Conservation (phyloP, 1,139 yeast genomes). For the Nakaseomyces glabratus region DNA sequence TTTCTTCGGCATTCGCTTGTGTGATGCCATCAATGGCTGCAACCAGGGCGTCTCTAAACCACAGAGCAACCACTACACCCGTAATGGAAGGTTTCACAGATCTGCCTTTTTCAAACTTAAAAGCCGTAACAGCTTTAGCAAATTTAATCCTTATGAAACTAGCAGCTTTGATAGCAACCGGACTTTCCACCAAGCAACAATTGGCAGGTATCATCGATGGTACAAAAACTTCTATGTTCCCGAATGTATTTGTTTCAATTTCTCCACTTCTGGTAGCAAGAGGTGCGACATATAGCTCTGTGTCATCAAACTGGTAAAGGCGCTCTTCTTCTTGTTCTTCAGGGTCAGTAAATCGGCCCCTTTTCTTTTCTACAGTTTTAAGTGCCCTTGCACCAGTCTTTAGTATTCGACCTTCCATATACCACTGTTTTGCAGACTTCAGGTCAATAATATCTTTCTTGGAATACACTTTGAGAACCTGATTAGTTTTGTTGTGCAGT, state of each 20-base stretch:
- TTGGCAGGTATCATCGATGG: conserved; percentile 78
- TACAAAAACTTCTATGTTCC: conserved; percentile 72
- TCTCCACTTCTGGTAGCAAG: conserved; percentile 43
- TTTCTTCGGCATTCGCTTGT: conserved; percentile 38
- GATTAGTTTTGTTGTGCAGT: conserved; percentile 32
- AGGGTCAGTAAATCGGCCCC: conserved; percentile 30
- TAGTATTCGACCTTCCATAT: conserved; percentile 65
- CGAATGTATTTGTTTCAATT: conserved; percentile 67
- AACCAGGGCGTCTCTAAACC: conserved; percentile 56
- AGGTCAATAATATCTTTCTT: conserved; percentile 56
- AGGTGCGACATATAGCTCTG: conserved; percentile 61
- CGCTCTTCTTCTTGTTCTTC: conserved; percentile 42
- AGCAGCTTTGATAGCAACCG: conserved; percentile 61
- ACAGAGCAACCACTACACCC: conserved; percentile 67
- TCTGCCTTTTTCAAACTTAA: conserved; percentile 50
- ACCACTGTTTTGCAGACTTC: conserved; percentile 80
- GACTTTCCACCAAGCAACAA: conserved; percentile 52
- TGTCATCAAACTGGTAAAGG: conserved; percentile 69
- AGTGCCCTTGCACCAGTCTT: conserved; percentile 63
- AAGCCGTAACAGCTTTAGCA: conserved; percentile 82
- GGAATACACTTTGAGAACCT: conserved; percentile 47
- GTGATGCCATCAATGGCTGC: conserved; percentile 51
- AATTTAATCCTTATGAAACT: conserved; percentile 59
- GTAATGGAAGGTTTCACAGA: conserved; percentile 58
- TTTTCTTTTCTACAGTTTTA: conserved; percentile 35